Evolutionary conservation across 306 rosid genomes (phyloP), one percentile per base, ranked within the genome.

Genomic region (Sicyos baderoa): DNA sequence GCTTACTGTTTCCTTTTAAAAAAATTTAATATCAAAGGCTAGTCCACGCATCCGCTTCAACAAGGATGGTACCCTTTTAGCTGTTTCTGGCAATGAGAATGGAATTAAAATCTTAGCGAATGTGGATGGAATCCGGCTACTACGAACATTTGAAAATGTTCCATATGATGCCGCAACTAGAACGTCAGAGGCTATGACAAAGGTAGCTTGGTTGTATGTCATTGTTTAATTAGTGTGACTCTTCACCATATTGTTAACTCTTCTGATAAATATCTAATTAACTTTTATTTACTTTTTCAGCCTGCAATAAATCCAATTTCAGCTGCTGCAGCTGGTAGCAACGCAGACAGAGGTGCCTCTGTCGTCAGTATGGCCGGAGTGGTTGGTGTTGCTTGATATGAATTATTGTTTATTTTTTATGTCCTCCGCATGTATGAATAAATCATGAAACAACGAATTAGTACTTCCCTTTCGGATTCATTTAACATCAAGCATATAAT

Each of bases 41-140:
- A 90, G 94, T 74, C 99, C 99, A 12, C 97, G 94, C 3, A 86
- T 93, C 76, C 97, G 99, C 57, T 93, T 93, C 79, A 93, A 89
- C 87, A 93, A 90, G 90, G 94, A 93, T 74, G 99, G 99, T 73
- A 78, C 83, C 63, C 91, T 93, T 60, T 80, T 93, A 82, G 99
- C 99, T 54, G 94, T 93, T 61, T 86, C 99, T 74, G 86, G 94
- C 47, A 90, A 86, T 48, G 97, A 93, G 16, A 88, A 93, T 74
- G 95, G 93, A 74, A 90, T 93, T 61, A 93, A 93, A 81, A 76
- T 93, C 66, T 78, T 93, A 77, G 97, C 96, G 47, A 90, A 90
- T 67, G 47, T 75, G 19, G 93, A 93, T 70, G 99, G 99, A 21
- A 54, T 84, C 22, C 82, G 87, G 51, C 75, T 81, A 66, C 66